Percentiles rank a stretch among this genome's conserved stretches.
Evolutionary conservation across 2,329 filamentous ascomycete species (phyloP).

Genomic region (Colletotrichum cordylinicola): DNA sequence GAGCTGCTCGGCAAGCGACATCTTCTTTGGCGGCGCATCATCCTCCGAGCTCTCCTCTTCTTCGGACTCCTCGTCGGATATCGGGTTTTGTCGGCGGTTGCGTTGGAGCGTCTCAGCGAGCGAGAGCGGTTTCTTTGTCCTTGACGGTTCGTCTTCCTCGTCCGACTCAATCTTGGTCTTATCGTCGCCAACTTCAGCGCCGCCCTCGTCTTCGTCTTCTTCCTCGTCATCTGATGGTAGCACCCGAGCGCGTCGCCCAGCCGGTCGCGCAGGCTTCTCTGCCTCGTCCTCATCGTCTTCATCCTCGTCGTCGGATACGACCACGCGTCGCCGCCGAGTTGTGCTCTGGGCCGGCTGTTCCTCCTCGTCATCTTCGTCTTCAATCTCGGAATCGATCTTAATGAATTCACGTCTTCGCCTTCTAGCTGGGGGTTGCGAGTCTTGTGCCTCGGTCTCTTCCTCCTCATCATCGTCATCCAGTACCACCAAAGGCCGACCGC

Average conservation of each 20-base stretch:
- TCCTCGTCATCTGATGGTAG: constrained; percentile 2
- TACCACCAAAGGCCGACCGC: constrained; percentile 31
- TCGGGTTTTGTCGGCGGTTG: constrained; percentile 6
- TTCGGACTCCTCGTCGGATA: constrained; percentile 4
- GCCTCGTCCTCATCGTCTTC: not conserved
- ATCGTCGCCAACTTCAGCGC: not conserved
- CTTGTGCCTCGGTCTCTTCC: constrained; percentile 1
- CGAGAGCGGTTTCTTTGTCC: not conserved
- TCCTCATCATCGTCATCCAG: constrained; percentile 29
- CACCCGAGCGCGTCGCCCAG: not conserved
- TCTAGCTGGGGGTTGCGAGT: not conserved
- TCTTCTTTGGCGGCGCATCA: constrained; percentile 8
- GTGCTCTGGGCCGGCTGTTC: not conserved
- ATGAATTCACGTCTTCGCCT: not conserved
- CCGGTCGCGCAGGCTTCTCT: not conserved
- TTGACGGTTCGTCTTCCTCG: not conserved
- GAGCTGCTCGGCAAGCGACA: constrained; percentile 30
- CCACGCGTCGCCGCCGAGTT: constrained; percentile 22
- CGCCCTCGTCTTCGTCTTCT: constrained; percentile 19
- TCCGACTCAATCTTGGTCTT: not conserved
- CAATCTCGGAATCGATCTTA: not conserved
- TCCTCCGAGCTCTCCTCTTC: constrained; percentile 10
- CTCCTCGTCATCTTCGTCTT: constrained; percentile 4
- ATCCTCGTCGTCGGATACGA: constrained; percentile 28
- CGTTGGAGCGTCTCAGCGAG: constrained; percentile 6